Evolutionary conservation across 148 eudicot species (phyloP), one percentile per base, ranked within the genome.

Genomic region (Euryodendron excelsum): DNA sequence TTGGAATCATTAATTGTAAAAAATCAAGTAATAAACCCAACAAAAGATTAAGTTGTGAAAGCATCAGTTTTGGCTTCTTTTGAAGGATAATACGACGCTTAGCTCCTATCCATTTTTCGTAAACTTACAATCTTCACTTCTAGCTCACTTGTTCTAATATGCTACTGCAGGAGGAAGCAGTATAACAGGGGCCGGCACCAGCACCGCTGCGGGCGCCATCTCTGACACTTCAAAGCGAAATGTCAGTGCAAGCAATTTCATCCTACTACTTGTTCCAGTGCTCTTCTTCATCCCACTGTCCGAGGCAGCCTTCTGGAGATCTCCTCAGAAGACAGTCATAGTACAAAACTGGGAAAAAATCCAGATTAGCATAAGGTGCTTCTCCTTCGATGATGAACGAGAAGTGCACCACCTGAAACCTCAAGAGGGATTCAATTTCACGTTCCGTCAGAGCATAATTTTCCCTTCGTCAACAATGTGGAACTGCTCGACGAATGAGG

Each of bases 391-490:
- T 5, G 50, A 68, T 21, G 72, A 68, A 4, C 50, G 2, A 3
- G 2, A 68, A 12, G 72, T 68, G 36, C 30, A 37, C n/a, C 50
- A 68, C 28, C 72, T 68, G 8, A 39, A 68, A 68, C 72, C 50
- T 36, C 72, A n/a, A 1, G 50, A 68, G 50, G 50, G 10, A 39
- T n/a, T 36, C 18, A 67, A 44, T 68, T 68, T 68, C 48, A 68
- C 72, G 34, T 68, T 68, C 72, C 52, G 30, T 33, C 72, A 68
- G 50, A 68, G 50, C 30, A 0, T 10, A 17, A 39, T 68, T 68
- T 68, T 68, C 72, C 72, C 72, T n/a, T 68, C 30, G n/a, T n/a
- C 72, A 11, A 41, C 72, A 18, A 63, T 63, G 69, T 65, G 69
- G 69, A 65, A 65, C 69, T 65, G 69, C 69, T 65, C 47, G 25